Evolutionary conservation across 2,329 filamentous ascomycete species (phyloP), one percentile per base, ranked within the genome.

Genomic region (Trichoderma koningiopsis): DNA sequence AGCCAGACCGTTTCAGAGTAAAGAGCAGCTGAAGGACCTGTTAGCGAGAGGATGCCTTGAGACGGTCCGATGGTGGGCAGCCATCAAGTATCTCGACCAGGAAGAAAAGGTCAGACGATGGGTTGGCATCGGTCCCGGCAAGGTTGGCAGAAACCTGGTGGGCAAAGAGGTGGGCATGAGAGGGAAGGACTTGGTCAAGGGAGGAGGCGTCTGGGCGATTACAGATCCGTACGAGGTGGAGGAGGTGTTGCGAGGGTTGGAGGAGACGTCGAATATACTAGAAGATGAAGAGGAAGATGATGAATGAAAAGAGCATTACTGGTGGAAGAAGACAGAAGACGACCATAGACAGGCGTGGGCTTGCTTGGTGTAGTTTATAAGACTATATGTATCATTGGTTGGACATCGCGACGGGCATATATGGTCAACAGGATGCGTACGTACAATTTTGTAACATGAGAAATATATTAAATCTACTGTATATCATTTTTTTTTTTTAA

Each of bases 61-160:
- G 81, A 97, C 94, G 35, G 93, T 98, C 53, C 86, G 88, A 70
- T 98, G 95, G 95, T 97, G 94, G 90, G 93, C 96, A 74, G 96
- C 92, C 75, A 94, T 98, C 75, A 89, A 89, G 73, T 97, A 96
- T 76, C 83, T 97, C 61, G 93, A 97, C 78, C 90, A 96, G 77
- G 89, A 96, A 75, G 87, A 91, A 76, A 90, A 90, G 72, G 92
- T 97, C 22, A 86, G 90, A 74, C 85, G 94, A 68, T 97, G 95
- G 91, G 87, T 98, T 61, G 95, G 95, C 55, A 93, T 98, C 71
- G 95, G 95, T 0, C 95, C 95, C 0, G 95, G 95, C 5, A 97
- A 97, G 78, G 95, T 98, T 2, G 95, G 95, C 0, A 86, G 94
- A 69, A 97, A 97, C 78, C 84, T 98, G 8, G 94, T 98, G 1